These are phyloP conservation scores for Candida yuanshanica DNA, from an alignment of 805 yeast species.

Conservation along the genomic window DNA sequence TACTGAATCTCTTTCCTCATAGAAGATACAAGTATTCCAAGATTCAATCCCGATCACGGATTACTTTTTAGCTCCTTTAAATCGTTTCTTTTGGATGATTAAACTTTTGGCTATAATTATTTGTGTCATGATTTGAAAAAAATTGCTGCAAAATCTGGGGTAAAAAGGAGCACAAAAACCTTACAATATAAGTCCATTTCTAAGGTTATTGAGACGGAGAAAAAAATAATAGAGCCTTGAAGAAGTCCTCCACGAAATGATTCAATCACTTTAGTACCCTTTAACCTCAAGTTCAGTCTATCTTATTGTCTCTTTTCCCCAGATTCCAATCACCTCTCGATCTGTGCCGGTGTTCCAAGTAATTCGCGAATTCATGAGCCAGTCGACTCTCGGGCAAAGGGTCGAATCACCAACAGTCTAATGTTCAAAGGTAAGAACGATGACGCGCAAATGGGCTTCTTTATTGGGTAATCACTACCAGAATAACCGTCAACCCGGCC, in stretches of 20 bases:
- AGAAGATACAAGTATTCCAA: neutral
- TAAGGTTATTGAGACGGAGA: neutral
- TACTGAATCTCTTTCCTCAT: no score
- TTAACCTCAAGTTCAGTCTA: neutral
- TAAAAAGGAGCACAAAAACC: neutral
- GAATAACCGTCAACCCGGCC: constrained; percentile 3
- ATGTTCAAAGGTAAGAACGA: neutral
- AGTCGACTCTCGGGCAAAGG: constrained; percentile 1
- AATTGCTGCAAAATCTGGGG: neutral
- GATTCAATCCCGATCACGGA: neutral
- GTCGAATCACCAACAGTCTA: neutral
- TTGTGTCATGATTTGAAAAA: neutral
- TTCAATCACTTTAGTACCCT: neutral
- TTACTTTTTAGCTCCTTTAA: neutral
- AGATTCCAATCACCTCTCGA: neutral
- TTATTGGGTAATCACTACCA: no score
- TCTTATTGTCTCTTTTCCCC: neutral
- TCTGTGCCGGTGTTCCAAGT: neutral
- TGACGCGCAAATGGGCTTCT: neutral
- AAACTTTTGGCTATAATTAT: neutral
- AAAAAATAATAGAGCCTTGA: no score
- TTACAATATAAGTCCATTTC: no score
- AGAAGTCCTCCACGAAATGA: neutral
- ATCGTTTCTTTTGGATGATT: neutral
- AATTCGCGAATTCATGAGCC: neutral